These are phyloP conservation scores for Lactifluus pinguis DNA, from an alignment of 768 basidiomycete species.

Conservation along the genomic window DNA sequence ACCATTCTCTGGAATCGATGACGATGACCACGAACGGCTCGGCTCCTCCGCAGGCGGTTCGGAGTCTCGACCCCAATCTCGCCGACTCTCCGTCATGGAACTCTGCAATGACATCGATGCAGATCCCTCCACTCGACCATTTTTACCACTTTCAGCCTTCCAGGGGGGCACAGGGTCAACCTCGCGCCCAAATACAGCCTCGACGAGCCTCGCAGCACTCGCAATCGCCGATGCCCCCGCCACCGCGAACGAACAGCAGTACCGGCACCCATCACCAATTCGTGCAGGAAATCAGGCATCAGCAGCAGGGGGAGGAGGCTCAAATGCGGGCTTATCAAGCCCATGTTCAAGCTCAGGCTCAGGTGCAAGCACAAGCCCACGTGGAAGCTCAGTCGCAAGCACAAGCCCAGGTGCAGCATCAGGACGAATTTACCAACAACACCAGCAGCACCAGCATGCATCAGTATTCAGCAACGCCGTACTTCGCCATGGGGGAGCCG, in stretches of 20 bases:
- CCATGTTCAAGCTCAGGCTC: conserved; percentile 21
- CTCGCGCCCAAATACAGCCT: conserved; percentile 27
- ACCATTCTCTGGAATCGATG: conserved; percentile 51
- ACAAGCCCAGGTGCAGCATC: conserved; percentile 9
- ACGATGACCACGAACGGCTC: conserved; percentile 35
- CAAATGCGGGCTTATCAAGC: conserved; percentile 21
- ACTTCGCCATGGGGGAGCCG: conserved; percentile 14
- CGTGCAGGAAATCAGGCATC: conserved; percentile 39
- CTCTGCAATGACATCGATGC: conserved; percentile 69
- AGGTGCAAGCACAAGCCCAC: conserved; percentile 15
- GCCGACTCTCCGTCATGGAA: conserved; percentile 78
- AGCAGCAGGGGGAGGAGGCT: conserved; percentile 27
- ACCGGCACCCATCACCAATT: conserved; percentile 27
- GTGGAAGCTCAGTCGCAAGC: conserved; percentile 16
- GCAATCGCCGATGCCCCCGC: conserved; percentile 37
- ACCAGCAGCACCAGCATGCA: conserved; percentile 12
- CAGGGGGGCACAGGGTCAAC: conserved; percentile 26
- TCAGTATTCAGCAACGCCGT: conserved; percentile 15
- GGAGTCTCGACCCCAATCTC: conserved; percentile 71
- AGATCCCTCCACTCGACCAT: conserved; percentile 37
- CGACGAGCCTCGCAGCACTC: conserved; percentile 30
- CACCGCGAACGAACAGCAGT: conserved; percentile 17
- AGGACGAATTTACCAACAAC: conserved; percentile 8
- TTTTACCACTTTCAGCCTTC: conserved; percentile 34
- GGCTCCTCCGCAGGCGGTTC: conserved; percentile 39